Evolutionary conservation across 1,284 basidiomycete genomes (phyloP), one percentile per base, ranked within the genome.

Genomic region (Singerocomus rubriflavus): DNA sequence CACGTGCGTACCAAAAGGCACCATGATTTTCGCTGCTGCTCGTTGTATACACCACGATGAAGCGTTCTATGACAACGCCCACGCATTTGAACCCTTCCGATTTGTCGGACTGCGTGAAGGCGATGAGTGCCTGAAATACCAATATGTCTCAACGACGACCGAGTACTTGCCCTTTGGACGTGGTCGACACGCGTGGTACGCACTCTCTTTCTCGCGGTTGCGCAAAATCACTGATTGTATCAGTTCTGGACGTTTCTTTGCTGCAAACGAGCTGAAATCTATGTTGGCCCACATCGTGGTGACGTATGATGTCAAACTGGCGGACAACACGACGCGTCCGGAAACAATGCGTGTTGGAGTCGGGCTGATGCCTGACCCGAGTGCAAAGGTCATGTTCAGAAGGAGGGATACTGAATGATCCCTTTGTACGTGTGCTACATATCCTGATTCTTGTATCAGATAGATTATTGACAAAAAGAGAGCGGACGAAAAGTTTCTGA

Each of bases 1-100:
- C 1, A 70, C 69, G 0, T 57, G 63, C 25, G 38, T 78, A 5
- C 75, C 74, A 2, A 59, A 63, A 21, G 73, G 73, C 2, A 53
- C 64, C 1, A 38, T 47, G 4, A 32, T 74, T 30, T 42, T 52
- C 6, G 56, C 61, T 21, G 57, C 68, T 0, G 13, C 52, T 1
- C 32, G 36, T 10, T 34, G 62, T 0, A 41, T 57, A 7, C 71
- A 72, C 33, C 59, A 36, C n/a, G 63, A 71, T 33, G 48, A 50
- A 1, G 38, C 25, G 3, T 43, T 62, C 25, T 70, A 72, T 48
- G 43, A 58, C 1, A 49, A 64, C 37, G 39, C 69, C 0, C 33
- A 56, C 0, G 47, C 38, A 3, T 71, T 73, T 50, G 57, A 71
- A 21, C 64, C 65, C 3, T 71, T 64, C 50, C 62, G 72, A 7